Conservation (phyloP, 2,329 filamentous ascomycete genomes). For the Neospermospora avenae region DNA sequence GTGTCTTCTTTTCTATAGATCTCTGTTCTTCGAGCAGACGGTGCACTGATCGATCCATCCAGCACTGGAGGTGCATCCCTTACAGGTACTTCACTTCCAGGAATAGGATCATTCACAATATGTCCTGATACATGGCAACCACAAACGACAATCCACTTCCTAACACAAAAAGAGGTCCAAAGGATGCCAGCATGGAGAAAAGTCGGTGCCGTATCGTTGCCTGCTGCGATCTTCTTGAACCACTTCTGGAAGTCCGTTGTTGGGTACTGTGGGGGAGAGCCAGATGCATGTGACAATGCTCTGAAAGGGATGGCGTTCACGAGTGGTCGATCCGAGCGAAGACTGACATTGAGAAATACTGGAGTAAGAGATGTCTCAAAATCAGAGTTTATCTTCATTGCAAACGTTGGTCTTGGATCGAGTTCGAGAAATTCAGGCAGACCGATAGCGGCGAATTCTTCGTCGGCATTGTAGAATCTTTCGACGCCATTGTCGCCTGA, state of each 20-base stretch:
- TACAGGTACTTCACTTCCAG: background rate
- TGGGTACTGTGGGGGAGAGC: conserved; percentile 37
- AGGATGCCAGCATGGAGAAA: conserved; percentile 58
- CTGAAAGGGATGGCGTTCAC: conserved; percentile 11
- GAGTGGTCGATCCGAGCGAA: conserved; percentile 44
- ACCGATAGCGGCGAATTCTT: conserved; percentile 42
- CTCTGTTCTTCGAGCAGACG: conserved; percentile 6
- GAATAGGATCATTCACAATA: background rate
- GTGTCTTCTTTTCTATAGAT: conserved; percentile 1
- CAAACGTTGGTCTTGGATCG: conserved; percentile 71
- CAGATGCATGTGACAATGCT: conserved; percentile 21
- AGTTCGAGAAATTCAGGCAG: conserved; percentile 69
- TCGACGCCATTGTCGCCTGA: background rate
- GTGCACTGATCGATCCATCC: background rate
- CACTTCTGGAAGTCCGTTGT: conserved; percentile 64
- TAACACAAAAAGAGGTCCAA: conserved; percentile 68
- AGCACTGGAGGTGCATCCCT: background rate
- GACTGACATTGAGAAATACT: conserved; percentile 63
- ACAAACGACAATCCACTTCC: conserved; percentile 64
- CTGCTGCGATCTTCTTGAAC: conserved; percentile 46
- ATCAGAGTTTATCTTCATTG: conserved; percentile 59
- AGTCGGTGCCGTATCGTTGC: conserved; percentile 42
- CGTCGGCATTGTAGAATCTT: background rate
- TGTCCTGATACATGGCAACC: conserved; percentile 36
- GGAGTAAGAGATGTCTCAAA: conserved; percentile 51